Base-by-base conservation (phyloP, 495 filamentous ascomycete species). In the Penicillium herquei region DNA sequence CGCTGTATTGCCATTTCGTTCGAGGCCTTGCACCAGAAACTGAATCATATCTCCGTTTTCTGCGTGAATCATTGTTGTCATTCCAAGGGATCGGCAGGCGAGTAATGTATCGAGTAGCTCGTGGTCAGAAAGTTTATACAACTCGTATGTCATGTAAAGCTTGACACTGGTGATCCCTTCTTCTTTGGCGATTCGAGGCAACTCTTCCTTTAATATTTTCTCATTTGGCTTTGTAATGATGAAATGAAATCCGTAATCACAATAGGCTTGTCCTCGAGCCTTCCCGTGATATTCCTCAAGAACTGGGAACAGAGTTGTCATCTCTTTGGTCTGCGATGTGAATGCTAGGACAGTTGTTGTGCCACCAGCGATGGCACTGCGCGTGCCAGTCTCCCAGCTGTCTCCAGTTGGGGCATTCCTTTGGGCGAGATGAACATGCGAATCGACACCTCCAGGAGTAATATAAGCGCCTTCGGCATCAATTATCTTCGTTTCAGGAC, bases 81-180 rank as follows among this genome's bases (percentile, higher is more conserved):
- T 45, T 34, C 52, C 44, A 17, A 49, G 10, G 13, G 52, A 41
- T 4, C 52, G 52, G 14, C 44, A 48, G 14, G 39, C 31, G 10
- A 56, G 30, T 18, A 87, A 65, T 9, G 83, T 77, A 34, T 83
- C 79, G 5, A 86, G 72, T 31, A 86, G 77, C 52, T 87, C 68
- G 17, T 72, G 58, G 51, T 87, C 83, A 11, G 76, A 61, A n/a
- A 86, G 68, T 54, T 80, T 74, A 17, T 84, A 68, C 1, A 78
- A 71, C 51, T 78, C 72, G 68, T 87, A 87, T 1, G 83, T 87
- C 84, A 87, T 86, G 62, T 84, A 87, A 26, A 86, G 73, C 64
- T 87, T 86, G 32, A 84, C 70, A 10, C 73, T 79, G 12, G 74
- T 81, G 51, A 87, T 78, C 21, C 84, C 71, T 21, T 73, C 66